Evolutionary conservation across 2,329 filamentous ascomycete genomes (phyloP).

Genomic region (Paecilomyces dactylethromorphus): DNA sequence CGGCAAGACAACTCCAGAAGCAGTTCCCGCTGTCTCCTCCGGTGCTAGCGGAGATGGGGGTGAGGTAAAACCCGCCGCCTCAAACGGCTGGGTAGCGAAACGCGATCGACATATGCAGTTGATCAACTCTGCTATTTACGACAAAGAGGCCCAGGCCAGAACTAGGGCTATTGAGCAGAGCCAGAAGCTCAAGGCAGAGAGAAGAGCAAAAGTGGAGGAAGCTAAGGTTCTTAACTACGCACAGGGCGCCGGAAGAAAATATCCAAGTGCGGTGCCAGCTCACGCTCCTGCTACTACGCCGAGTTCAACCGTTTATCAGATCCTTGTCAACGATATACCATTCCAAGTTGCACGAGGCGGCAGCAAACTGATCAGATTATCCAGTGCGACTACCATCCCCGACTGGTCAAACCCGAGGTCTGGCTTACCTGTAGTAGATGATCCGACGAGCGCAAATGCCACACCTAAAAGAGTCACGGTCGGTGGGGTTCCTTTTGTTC

Average conservation of each 20-base stretch:
- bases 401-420: constrained; percentile 12
- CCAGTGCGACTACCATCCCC: constrained; percentile 50
- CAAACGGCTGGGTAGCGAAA: constrained; percentile 60
- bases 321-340: constrained; percentile 63
- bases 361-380: constrained; percentile 70
- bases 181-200: constrained; percentile 39
- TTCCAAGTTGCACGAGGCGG: constrained; percentile 71
- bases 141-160: constrained; percentile 64
- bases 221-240: constrained; percentile 35
- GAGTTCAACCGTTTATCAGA: constrained; percentile 48
- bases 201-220: constrained; percentile 53
- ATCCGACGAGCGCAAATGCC: constrained; percentile 53
- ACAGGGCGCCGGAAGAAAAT: constrained; percentile 20
- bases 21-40: constrained; percentile 17
- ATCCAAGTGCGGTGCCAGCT: constrained; percentile 12
- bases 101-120: constrained; percentile 73
- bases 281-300: constrained; percentile 18
- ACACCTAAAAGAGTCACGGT: constrained; percentile 70
- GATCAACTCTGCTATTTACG: constrained; percentile 73
- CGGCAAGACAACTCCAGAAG: constrained; percentile 13
- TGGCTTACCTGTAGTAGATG: constrained; percentile 46
- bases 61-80: constrained; percentile 20
- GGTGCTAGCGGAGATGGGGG: constrained; percentile 20
- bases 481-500: constrained; percentile 73
- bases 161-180: constrained; percentile 67